phyloP scores from a whole-genome alignment of 768 basidiomycete species.

The Suillus occidentalis region DNA sequence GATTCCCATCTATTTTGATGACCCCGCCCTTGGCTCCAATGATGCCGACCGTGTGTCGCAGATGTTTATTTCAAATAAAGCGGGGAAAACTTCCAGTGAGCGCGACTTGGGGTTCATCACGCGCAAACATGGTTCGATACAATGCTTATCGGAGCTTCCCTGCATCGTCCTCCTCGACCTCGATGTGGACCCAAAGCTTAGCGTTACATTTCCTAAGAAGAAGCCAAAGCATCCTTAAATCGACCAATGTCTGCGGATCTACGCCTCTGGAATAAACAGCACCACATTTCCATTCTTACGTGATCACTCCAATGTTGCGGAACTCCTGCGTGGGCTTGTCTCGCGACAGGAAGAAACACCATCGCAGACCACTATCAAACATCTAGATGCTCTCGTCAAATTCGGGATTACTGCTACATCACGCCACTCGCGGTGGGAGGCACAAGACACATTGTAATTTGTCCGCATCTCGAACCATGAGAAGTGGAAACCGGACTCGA shows the following conservation, averaged over 20 bases:
- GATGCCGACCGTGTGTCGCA: constrained; percentile 6
- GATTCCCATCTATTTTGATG: constrained; percentile 16
- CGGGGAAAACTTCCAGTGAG: not conserved
- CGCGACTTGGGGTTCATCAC: not conserved
- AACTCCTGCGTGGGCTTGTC: not conserved
- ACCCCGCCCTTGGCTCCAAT: not conserved
- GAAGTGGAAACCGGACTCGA: not conserved
- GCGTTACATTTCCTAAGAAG: not conserved
- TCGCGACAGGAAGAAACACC: not conserved
- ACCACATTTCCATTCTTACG: not conserved
- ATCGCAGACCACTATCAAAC: not conserved
- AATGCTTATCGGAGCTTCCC: not conserved
- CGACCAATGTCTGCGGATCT: constrained; percentile 1
- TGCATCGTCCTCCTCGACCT: constrained; percentile 1
- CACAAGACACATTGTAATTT: not conserved
- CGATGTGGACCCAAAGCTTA: not conserved
- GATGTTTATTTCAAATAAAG: constrained; percentile 22
- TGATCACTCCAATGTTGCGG: not conserved
- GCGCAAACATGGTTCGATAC: not conserved
- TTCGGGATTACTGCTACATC: not conserved
- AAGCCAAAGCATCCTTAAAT: not conserved
- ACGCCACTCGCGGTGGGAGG: not conserved
- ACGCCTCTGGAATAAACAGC: not conserved
- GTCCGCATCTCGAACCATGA: not conserved
- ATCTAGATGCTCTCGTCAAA: not conserved